Base-by-base conservation (phyloP, 176 grass and related monocot species). In the Ensete ventricosum region DNA sequence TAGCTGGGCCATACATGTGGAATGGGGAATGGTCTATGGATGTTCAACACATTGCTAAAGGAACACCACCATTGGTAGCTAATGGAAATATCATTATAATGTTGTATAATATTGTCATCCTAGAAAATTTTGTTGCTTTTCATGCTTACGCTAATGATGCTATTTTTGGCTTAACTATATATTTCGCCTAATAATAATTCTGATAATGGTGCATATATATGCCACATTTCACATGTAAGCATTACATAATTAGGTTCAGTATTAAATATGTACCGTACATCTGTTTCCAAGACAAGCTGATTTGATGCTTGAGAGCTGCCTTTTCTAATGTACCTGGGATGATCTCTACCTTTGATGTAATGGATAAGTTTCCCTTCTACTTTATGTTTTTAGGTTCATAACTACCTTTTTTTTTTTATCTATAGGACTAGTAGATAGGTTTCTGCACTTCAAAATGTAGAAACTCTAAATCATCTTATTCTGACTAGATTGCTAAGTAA, bases 1-100 rank as follows among this genome's bases (percentile, higher is more conserved):
- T 98, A 69, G 75, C 88, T 84, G 90, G 95, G 69, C 95, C 95
- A 60, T 98, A 98, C 81, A 89, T 98, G 95, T 98, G 86, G 86
- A 93, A 85, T 70, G 86, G 78, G 60, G 85, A 90, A 68, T 98
- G 95, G 95, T 82, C 58, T 82, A 71, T 86, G 62, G 90, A 90
- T 67, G 95, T 98, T 75, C 95, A 93, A 75, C 83, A 68, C 57
- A 93, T 98, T 80, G 88, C 90, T 3, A 88, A 98, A 89, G 90
- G 90, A 81, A 91, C 90, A 62, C 95, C 95, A 6, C 90, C 95
- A 55, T 73, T 93, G 84, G 95, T 97, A 86, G 93, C 50, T 24
- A 51, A 53, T 79, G n/a, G 34, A 55, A 34, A 29, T 29, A 29
- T 29, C 27, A 29, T 29, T 29, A 29, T 3, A 29, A 29, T 3